A percentile compares a stretch with the other conserved stretches of the same genome.
These are phyloP conservation scores for Myochromella boudieri DNA, from an alignment of 768 basidiomycete species.

Conservation along the genomic window DNA sequence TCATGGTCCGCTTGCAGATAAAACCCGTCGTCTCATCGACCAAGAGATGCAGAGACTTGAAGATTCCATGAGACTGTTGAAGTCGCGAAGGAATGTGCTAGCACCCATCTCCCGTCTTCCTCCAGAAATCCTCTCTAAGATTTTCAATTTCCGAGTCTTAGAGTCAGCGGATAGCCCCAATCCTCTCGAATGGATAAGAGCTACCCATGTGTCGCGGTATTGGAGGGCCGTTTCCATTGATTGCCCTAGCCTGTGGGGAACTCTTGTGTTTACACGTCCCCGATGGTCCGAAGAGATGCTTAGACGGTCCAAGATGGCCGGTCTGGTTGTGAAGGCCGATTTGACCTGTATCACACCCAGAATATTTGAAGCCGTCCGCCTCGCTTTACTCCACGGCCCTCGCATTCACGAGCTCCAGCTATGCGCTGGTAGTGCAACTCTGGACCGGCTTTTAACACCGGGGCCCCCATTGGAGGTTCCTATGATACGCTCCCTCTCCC, in stretches of 20 bases:
- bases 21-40: conserved; percentile 34
- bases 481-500: conserved; percentile 29
- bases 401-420: conserved; percentile 34
- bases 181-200: conserved; percentile 32
- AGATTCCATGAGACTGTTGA: conserved; percentile 32
- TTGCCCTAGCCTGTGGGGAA: conserved; percentile 41
- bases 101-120: conserved; percentile 40
- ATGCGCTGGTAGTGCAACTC: conserved; percentile 19
- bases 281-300: conserved; percentile 43
- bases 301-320: conserved; percentile 41
- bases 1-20: conserved; percentile 14
- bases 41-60: conserved; percentile 32
- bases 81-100: conserved; percentile 34
- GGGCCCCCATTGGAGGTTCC: conserved; percentile 26
- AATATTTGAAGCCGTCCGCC: conserved; percentile 26
- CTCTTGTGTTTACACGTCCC: conserved; percentile 29
- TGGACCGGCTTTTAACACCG: conserved; percentile 26
- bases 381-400: conserved; percentile 28
- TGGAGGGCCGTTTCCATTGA: conserved; percentile 45
- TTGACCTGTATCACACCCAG: conserved; percentile 24
- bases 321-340: conserved; percentile 28
- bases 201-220: conserved; percentile 39
- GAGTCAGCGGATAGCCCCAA: conserved; percentile 8
- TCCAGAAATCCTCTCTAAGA: conserved; percentile 38
- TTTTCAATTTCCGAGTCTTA: conserved; percentile 31